Base-by-base conservation (phyloP, 2,329 filamentous ascomycete species). In the Phyllosticta capitalensis region DNA sequence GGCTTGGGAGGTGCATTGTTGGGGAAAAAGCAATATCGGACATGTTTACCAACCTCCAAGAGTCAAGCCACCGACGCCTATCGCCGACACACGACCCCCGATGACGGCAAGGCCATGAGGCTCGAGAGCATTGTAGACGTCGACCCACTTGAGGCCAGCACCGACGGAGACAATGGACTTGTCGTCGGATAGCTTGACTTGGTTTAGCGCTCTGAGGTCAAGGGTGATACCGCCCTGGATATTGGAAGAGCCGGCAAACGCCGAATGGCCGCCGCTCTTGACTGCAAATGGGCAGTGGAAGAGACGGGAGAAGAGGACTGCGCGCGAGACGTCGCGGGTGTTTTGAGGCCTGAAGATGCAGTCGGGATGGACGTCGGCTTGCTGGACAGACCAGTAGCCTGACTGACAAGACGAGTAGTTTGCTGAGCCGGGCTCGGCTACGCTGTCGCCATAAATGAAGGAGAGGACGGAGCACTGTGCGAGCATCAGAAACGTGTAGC, bases 251-350 rank as follows among this genome's bases (percentile, higher is more conserved):
- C 76, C 75, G 0, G 70, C 66, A 59, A 72, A 71, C 2, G 69
- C 65, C 20, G 71, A 70, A 62, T 79, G 77, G 2, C 78, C 77
- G 28, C 77, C 76, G 54, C 74, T 71, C 56, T 75, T 76, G 2
- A 79, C 70, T 2, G 75, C 74, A 58, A 78, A 77, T 71, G 66
- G 67, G 52, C 69, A 72, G 54, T 64, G 56, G 10, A 63, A 61
- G 49, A 65, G 60, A 54, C 58, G 57, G 20, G 63, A 57, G 6
- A 62, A n/a, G 26, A 60, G 54, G 2, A 64, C 50, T 19, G 56
- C 52, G 9, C 52, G 52, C n/a, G 61, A 51, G 12, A 64, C 59
- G 17, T 64, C 62, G 26, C 49, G 52, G 19, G 61, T 53, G 5
- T 49, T 54, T 9, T 20, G 19, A 5, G 62, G 66, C 20, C 69